Base-by-base conservation (phyloP, 805 yeast species). In the Yarrowia alimentaria region DNA sequence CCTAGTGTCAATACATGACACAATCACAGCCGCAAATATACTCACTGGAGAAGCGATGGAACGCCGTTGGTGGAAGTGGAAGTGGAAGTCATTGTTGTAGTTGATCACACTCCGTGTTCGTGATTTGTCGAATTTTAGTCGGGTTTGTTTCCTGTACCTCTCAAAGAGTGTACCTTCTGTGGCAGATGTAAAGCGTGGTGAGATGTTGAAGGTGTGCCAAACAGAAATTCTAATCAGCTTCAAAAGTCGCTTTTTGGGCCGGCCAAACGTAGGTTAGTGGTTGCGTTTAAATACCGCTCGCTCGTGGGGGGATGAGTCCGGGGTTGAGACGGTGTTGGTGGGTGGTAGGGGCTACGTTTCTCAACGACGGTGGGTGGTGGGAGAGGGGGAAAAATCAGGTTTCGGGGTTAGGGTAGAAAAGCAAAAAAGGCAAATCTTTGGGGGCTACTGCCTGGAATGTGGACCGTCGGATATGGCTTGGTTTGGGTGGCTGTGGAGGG, bases 1-100 rank as follows among this genome's bases (percentile, higher is more conserved):
- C n/a, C n/a, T n/a, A n/a, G n/a, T n/a, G n/a, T 25, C 29, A 3
- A 11, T 17, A 13, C 25, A 20, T 19, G 38, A 13, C 30, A 33
- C 6, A 6, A 8, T 13, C 11, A 16, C 11, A 14, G 37, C 22
- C 51, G 21, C 31, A 38, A 18, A 6, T 19, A 31, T 52, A 40
- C 47, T 40, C 47, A 40, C 47, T 40, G 47, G n/a, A 40, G 25
- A 40, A 40, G 47, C 47, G 47, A 40, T 33, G 47, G 47, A 40
- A 40, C 47, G 24, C 33, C 24, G 47, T 40, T 40, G 33, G 19
- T 40, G 31, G 43, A 17, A 25, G 43, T n/a, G n/a, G n/a, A n/a
- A n/a, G n/a, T n/a, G n/a, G n/a, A n/a, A n/a, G n/a, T n/a, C n/a
- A n/a, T n/a, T n/a, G n/a, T n/a, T n/a, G n/a, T n/a, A n/a, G n/a